Evolutionary conservation across 2,329 filamentous ascomycete genomes (phyloP), one percentile per base, ranked within the genome.

Genomic region (Talaromyces sp.): DNA sequence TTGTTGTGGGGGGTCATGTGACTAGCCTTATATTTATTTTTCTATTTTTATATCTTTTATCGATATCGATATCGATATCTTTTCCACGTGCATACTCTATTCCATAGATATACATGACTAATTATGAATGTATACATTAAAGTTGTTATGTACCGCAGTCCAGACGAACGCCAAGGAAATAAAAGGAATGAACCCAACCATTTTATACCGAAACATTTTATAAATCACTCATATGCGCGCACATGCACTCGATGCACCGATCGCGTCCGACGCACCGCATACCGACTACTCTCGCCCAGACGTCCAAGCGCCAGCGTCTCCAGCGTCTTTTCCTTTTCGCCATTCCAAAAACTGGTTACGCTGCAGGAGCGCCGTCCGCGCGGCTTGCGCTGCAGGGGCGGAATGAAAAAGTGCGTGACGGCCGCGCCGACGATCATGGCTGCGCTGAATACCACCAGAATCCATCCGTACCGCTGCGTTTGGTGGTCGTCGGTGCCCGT

Each of bases 401-500:
- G 77, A 42, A 78, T 75, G 68, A 73, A 74, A 63, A 76, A 75
- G 59, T 76, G 74, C 10, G 77, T 77, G 2, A 78, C 69, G 2
- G 59, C 69, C 0, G 76, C 76, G 1, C 77, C 77, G 3, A 78
- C 52, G 3, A 79, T 64, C 77, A 79, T 79, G 42, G 73, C 75
- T 1, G 67, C 73, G 57, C 73, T 75, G 65, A 79, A 79, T 28
- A 78, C 71, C 30, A 75, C 73, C 42, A 77, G 65, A 55, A 78
- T 72, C 61, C 71, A 75, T 39, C 76, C 76, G 64, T 78, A 76
- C 22, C 72, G 74, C 53, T 67, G 68, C 10, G 74, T 77, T 44
- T 72, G 70, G 17, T 65, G 61, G 27, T 68, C 57, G 1, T 73
- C 72, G 0, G 71, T 67, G 1, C 68, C 72, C 0, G 70, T 66